A percentile compares a stretch with the other conserved stretches of the same genome.
Evolutionary conservation across 148 eudicot genomes (phyloP).

Genomic region (Fagopyrum homotropicum): DNA sequence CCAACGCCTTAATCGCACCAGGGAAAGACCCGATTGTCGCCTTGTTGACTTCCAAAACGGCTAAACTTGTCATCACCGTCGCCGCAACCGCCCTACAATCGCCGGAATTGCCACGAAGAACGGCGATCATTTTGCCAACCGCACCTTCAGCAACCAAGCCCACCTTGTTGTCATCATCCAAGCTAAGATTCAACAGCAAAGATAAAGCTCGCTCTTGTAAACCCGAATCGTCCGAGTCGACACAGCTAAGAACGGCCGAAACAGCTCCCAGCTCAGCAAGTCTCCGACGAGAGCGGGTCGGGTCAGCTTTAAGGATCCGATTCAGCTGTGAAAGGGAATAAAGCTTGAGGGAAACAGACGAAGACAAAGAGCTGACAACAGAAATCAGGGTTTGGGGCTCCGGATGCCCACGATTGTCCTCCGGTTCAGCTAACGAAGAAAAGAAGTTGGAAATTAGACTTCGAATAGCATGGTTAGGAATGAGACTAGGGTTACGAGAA

Average conservation of each 20-base stretch:
- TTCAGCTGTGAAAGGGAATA: constrained; percentile 37
- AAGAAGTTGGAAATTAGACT: constrained; percentile 71
- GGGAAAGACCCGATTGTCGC: constrained; percentile 88
- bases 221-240: constrained; percentile 34
- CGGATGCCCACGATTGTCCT: not conserved
- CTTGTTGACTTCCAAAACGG: constrained; percentile 88
- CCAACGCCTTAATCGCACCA: constrained; percentile 44
- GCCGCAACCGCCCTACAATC: constrained; percentile 63
- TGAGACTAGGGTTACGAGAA: constrained; percentile 60
- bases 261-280: constrained; percentile 72
- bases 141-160: constrained; percentile 93
- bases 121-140: constrained; percentile 45
- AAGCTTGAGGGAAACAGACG: constrained; percentile 24
- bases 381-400: constrained; percentile 44
- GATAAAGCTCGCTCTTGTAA: constrained; percentile 52
- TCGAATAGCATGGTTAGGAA: constrained; percentile 93
- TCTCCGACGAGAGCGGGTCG: constrained; percentile 32
- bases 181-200: constrained; percentile 53
- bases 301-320: constrained; percentile 41
- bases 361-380: constrained; percentile 29
- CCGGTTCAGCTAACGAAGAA: constrained; percentile 27
- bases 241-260: constrained; percentile 57
- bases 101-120: constrained; percentile 30
- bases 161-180: constrained; percentile 79
- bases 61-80: constrained; percentile 69